Percentiles rank a stretch among this genome's conserved stretches.
Conservation (phyloP, 2,329 filamentous ascomycete species). For the Colletotrichum kahawae region DNA sequence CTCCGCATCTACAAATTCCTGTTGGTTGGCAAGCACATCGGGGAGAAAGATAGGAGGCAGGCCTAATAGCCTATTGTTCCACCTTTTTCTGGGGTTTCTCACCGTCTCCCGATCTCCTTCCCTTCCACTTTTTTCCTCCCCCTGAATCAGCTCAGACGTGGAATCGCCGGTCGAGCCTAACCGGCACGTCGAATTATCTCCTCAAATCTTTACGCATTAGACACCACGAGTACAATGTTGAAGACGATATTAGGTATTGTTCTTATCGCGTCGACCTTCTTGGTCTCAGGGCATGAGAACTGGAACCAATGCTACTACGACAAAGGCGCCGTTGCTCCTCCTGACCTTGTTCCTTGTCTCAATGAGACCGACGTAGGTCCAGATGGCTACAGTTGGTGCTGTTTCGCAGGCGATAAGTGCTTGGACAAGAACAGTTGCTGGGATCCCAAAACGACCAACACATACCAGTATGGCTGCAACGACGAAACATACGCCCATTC, state of each 20-base stretch:
- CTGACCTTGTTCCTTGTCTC: not conserved
- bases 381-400: not conserved
- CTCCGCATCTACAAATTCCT: rapidly evolving
- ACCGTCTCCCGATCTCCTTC: not conserved
- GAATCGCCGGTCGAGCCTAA: not conserved
- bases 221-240: not conserved
- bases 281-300: not conserved
- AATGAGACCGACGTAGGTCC: not conserved
- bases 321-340: not conserved
- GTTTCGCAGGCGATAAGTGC: slow-evolving; percentile 2
- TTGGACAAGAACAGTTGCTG: slow-evolving; percentile 1
- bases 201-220: rapidly evolving
- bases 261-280: not conserved
- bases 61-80: not conserved
- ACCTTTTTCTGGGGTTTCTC: not conserved
- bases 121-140: not conserved
- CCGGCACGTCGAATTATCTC: not conserved
- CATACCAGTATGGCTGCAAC: slow-evolving; percentile 18
- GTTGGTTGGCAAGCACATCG: not conserved
- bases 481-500: not conserved
- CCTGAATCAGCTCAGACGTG: not conserved
- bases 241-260: not conserved
- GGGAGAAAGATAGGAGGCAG: not conserved
- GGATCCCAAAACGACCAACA: not conserved
- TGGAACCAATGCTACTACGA: slow-evolving; percentile 12